These are phyloP conservation scores for Sphaerostilbella broomeana DNA, from an alignment of 2,329 filamentous ascomycete genomes.

Conservation along the genomic window DNA sequence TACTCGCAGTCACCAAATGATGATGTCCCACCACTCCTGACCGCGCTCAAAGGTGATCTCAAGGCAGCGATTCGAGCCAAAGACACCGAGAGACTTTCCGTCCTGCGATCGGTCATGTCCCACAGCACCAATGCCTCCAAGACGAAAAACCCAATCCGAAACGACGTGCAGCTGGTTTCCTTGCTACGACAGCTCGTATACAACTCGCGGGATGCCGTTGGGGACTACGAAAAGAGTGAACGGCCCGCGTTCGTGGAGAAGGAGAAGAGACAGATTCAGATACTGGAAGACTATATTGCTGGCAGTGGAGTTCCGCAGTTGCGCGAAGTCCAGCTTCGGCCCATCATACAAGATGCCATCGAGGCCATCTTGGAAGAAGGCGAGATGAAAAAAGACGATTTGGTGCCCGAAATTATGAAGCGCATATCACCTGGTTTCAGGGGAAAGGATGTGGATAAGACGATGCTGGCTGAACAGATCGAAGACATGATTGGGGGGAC, in stretches of 20 bases:
- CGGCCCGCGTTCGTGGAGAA: conserved; percentile 64
- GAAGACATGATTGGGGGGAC: conserved; percentile 40
- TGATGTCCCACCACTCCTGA: conserved; percentile 40
- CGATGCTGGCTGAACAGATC: conserved; percentile 53
- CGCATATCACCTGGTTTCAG: conserved; percentile 48
- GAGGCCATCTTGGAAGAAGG: conserved; percentile 43
- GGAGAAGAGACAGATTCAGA: conserved; percentile 57
- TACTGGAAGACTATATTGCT: conserved; percentile 60
- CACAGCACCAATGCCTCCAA: conserved; percentile 71
- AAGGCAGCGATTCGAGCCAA: conserved; percentile 62
- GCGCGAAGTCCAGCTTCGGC: conserved; percentile 50
- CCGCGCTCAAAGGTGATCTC: conserved; percentile 53
- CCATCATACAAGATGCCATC: conserved; percentile 45
- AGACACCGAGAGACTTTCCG: conserved; percentile 57
- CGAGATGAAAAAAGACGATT: conserved; percentile 35
- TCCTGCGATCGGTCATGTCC: conserved; percentile 62
- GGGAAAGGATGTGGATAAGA: conserved; percentile 58
- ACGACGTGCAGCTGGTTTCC: conserved; percentile 61
- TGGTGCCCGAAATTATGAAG: conserved; percentile 59
- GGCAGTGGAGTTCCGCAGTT: conserved; percentile 54
- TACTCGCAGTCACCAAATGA: conserved; percentile 30
- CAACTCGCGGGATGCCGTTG: conserved; percentile 49
- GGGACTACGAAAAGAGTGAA: conserved; percentile 57
- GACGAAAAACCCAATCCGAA: conserved; percentile 60
- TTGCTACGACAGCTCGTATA: conserved; percentile 60